Percentiles rank a stretch among this genome's conserved stretches.
These are phyloP conservation scores for Podaxis pistillaris DNA, from an alignment of 768 basidiomycete genomes.

Conservation along the genomic window DNA sequence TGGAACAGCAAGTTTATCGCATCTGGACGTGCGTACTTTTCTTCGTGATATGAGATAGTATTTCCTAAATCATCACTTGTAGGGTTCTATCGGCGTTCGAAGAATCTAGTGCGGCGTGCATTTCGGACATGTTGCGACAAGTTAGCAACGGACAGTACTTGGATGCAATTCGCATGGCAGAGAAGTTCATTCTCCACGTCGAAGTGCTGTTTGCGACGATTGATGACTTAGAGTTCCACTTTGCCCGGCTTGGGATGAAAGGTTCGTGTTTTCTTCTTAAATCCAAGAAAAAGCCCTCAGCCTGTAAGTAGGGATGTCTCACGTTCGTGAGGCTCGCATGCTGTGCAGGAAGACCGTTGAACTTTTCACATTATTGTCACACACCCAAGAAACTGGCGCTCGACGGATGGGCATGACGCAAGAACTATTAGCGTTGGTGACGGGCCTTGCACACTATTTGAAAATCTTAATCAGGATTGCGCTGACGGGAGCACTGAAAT, in stretches of 20 bases:
- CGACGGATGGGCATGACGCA: conserved; percentile 96
- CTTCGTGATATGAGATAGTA: background rate
- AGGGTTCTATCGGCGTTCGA: conserved; percentile 97
- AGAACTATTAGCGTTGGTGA: conserved; percentile 94
- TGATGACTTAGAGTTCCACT: conserved; percentile 92
- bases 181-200: conserved; percentile 97
- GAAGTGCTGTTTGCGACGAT: conserved; percentile 97
- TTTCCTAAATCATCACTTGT: conserved; percentile 10
- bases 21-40: conserved; percentile 89
- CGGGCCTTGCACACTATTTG: conserved; percentile 98
- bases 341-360: conserved; percentile 99
- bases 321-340: conserved; percentile 97
- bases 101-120: conserved; percentile 98
- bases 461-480: conserved; percentile 99
- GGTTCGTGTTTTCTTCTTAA: conserved; percentile 48
- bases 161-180: conserved; percentile 97
- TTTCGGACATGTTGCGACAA: conserved; percentile 96
- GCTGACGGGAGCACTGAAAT: conserved; percentile 90
- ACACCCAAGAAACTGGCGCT: conserved; percentile 90
- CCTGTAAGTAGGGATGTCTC: conserved; percentile 78
- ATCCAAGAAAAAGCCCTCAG: background rate
- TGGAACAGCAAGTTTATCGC: conserved; percentile 97
- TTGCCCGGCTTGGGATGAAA: conserved; percentile 74
- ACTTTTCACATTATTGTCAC: conserved; percentile 93
- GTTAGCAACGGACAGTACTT: conserved; percentile 97